phyloP scores from a whole-genome alignment of 192 early-diverging fungal species.

The Phycomyces nitens region DNA sequence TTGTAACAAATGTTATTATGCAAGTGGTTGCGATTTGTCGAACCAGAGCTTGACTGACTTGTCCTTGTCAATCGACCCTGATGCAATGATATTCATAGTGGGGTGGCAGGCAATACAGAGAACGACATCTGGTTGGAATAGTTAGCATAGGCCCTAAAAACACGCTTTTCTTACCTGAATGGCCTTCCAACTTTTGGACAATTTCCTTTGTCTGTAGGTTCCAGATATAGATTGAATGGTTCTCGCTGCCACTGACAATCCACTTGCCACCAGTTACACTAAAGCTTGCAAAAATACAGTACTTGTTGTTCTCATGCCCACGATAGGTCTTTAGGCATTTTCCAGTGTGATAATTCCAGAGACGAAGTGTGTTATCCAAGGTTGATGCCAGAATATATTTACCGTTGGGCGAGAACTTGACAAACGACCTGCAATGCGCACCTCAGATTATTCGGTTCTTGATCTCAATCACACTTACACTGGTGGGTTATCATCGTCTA shows the following conservation, averaged over 20 bases:
- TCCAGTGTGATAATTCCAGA: conserved; percentile 93
- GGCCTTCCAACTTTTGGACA: conserved; percentile 90
- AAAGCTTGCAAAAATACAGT: conserved; percentile 93
- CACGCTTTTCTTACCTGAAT: conserved; percentile 61
- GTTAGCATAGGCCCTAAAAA: background rate
- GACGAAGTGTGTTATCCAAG: conserved; percentile 86
- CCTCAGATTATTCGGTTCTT: background rate
- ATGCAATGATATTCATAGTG: conserved; percentile 91
- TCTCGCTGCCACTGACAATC: conserved; percentile 96
- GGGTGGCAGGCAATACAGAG: conserved; percentile 93
- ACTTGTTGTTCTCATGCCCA: conserved; percentile 88
- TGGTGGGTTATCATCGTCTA: conserved; percentile 92
- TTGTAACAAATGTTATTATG: background rate
- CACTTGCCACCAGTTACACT: conserved; percentile 90
- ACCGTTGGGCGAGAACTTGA: conserved; percentile 98
- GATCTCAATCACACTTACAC: conserved; percentile 58
- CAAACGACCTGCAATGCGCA: conserved; percentile 65
- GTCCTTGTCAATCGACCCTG: conserved; percentile 89
- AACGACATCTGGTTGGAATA: conserved; percentile 65
- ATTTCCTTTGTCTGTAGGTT: conserved; percentile 94
- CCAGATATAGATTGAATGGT: conserved; percentile 94
- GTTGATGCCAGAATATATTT: conserved; percentile 97
- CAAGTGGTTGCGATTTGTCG: conserved; percentile 35
- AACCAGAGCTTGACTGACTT: conserved; percentile 86
- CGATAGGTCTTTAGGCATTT: conserved; percentile 95